Conservation (phyloP, 2,329 filamentous ascomycete species). For the Elsinoe fawcettii region DNA sequence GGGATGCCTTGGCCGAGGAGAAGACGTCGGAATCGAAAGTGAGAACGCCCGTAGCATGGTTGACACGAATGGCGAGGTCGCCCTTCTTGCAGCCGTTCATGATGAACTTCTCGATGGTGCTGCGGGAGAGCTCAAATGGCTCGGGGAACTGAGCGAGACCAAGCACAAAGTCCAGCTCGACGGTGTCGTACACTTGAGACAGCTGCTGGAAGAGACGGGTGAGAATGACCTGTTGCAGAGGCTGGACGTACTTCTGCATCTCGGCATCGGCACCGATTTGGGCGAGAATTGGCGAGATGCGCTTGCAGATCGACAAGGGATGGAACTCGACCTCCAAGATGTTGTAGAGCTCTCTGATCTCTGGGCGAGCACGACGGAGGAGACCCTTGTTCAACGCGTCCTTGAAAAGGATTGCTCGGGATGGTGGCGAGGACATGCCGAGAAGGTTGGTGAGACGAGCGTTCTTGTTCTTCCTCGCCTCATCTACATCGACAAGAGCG, state of each 20-base stretch:
- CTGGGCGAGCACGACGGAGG: conserved; percentile 81
- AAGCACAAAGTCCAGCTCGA: conserved; percentile 88
- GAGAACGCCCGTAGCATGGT: conserved; percentile 88
- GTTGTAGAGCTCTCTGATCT: conserved; percentile 96
- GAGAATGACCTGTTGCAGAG: conserved; percentile 95
- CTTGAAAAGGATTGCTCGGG: conserved; percentile 84
- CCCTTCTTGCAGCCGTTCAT: conserved; percentile 99
- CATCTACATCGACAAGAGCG: conserved; percentile 92
- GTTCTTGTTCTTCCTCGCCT: conserved; percentile 98
- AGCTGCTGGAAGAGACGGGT: conserved; percentile 98
- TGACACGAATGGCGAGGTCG: conserved; percentile 89
- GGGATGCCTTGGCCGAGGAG: conserved; percentile 87
- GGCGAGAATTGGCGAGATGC: conserved; percentile 91
- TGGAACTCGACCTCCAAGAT: conserved; percentile 99
- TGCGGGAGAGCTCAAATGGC: conserved; percentile 83
- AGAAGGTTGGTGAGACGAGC: conserved; percentile 91
- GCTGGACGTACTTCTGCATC: conserved; percentile 94
- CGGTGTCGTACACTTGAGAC: conserved; percentile 97
- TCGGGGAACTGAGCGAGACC: conserved; percentile 92
- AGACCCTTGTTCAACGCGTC: conserved; percentile 93
- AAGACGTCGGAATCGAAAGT: conserved; percentile 98
- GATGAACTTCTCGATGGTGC: conserved; percentile 98
- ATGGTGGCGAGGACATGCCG: conserved; percentile 84
- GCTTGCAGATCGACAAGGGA: conserved; percentile 95
- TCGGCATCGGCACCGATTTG: conserved; percentile 90